Base-by-base conservation (phyloP, 306 rosid species). In the Prunus kanzakura region DNA sequence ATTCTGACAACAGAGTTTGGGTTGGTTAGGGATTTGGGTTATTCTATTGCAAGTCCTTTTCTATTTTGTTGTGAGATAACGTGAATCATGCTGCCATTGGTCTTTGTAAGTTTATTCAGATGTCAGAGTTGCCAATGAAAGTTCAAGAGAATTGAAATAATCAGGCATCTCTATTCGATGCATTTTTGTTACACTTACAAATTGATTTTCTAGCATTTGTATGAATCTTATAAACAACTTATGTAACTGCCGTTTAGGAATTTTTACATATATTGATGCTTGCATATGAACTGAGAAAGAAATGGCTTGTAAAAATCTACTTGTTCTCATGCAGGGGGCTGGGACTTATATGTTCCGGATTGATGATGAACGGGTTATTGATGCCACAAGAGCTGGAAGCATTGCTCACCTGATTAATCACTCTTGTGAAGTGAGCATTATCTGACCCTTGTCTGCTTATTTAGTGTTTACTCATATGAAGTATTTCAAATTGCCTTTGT, bases 291-390 rank as follows among this genome's bases (percentile, higher is more conserved):
- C 45, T 23, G 68, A 45, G 56, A 45, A 43, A 22, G 23, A 43
- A 57, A 23, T 16, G 57, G 18, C 64, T 19, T 50, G 23, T 27
- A 78, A 72, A 32, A 41, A 67, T 76, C 32, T 79, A 56, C 75
- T 79, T 79, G 78, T 84, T 77, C 35, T 74, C 54, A 73, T 84
- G 85, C 95, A 95, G 99, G 99, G 99, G 76, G 99, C 97, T 80
- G 99, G 99, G 81, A 95, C 99, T 57, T 95, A 95, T 52, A 92
- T 95, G 99, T 95, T 95, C 80, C 91, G 99, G 82, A 87, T 95
- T 58, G 93, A 95, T 79, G 99, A 95, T 82, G 96, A 89, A 81
- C 86, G 97, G 63, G 99, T 95, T 71, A 92, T 95, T 81, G 99
- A 95, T 84, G 99, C 99, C 63, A 95, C 99, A 58, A 91, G 96